These are phyloP conservation scores for Citrus mangshanensis DNA, from an alignment of 345 rosid genomes.

Conservation along the genomic window DNA sequence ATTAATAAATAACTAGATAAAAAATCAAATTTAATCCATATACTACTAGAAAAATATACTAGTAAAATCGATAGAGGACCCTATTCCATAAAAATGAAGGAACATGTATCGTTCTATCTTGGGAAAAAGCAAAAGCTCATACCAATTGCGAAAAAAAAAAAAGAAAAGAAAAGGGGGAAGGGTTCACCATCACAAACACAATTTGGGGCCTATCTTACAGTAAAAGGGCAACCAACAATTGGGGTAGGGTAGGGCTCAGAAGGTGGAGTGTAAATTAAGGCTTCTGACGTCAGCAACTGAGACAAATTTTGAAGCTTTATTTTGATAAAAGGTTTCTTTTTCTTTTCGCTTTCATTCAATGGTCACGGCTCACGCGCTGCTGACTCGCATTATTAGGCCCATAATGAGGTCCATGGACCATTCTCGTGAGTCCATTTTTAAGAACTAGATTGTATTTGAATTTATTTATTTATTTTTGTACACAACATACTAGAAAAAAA, in stretches of 20 bases:
- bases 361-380: slow-evolving; percentile 14
- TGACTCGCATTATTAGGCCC: neutral
- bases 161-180: too few relatives aligned
- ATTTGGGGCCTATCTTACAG: neutral
- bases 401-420: slow-evolving; percentile 8
- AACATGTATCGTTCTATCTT: neutral
- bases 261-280: slow-evolving; percentile 34
- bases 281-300: slow-evolving; percentile 10
- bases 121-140: neutral
- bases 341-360: neutral
- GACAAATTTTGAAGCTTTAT: slow-evolving; percentile 1
- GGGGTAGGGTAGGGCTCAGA: neutral
- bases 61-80: too few relatives aligned
- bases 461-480: too few relatives aligned
- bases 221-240: neutral
- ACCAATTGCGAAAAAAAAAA: neutral
- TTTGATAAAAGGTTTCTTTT: neutral
- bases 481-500: too few relatives aligned
- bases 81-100: neutral
- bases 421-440: neutral
- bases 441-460: neutral
- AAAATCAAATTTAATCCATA: too few relatives aligned
- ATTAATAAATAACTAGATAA: too few relatives aligned
- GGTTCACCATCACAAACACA: neutral
- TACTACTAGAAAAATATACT: too few relatives aligned